phyloP scores from a whole-genome alignment of 164 flowering plant genomes.

The Paratinospora sagittata region DNA sequence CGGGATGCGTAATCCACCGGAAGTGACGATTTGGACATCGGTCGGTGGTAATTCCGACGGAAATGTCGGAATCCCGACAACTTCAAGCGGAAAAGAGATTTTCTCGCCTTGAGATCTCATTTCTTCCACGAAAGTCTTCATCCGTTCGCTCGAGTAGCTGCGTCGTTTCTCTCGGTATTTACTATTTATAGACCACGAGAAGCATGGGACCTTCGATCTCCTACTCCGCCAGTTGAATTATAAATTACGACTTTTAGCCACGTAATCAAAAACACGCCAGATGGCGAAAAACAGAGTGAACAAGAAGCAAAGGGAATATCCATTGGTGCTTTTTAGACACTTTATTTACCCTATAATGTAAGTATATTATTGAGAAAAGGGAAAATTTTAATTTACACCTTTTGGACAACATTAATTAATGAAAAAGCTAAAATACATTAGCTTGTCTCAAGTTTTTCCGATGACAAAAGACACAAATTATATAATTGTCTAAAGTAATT shows the following conservation, averaged over 20 bases:
- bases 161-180: neutral
- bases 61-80: neutral
- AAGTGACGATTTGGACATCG: slow-evolving; percentile 56
- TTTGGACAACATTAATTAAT: too few species aligned
- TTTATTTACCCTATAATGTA: too few species aligned
- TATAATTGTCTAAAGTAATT: too few species aligned
- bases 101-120: neutral
- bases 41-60: neutral
- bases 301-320: neutral
- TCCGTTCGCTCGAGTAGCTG: neutral
- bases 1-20: slow-evolving; percentile 58
- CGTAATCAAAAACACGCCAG: neutral
- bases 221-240: neutral
- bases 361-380: too few species aligned
- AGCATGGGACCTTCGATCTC: neutral
- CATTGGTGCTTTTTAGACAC: too few species aligned
- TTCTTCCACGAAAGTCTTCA: neutral
- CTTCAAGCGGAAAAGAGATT: neutral
- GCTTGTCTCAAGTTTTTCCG: too few species aligned
- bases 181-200: neutral
- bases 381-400: too few species aligned
- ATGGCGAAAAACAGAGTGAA: neutral
- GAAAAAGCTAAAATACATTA: too few species aligned
- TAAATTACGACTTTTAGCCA: neutral
- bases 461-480: too few species aligned